A percentile compares a stretch with the other conserved stretches of the same genome.
phyloP scores from a whole-genome alignment of 2,329 filamentous ascomycete species.

The Clarireedia homoeocarpa region DNA sequence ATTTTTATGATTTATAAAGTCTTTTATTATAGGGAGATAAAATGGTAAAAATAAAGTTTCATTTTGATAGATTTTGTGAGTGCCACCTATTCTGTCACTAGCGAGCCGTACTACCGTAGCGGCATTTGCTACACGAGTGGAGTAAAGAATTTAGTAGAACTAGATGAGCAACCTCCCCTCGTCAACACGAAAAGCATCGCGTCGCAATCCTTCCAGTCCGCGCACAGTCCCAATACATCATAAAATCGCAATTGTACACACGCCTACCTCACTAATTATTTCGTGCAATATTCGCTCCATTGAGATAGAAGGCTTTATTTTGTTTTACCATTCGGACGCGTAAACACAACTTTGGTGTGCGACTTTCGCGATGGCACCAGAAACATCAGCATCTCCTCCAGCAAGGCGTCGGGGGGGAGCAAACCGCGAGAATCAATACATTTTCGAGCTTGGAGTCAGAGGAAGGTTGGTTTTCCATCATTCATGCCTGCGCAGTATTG shows the following conservation, averaged over 20 bases:
- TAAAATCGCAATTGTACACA: no score
- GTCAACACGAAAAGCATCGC: not conserved
- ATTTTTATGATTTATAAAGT: no score
- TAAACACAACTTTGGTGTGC: not conserved
- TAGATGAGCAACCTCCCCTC: not conserved
- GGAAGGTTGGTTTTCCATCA: conserved; percentile 36
- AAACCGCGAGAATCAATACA: conserved; percentile 34
- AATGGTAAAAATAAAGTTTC: no score
- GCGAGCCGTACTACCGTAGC: no score
- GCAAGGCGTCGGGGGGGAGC: conserved; percentile 25
- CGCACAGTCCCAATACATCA: not conserved
- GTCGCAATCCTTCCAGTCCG: not conserved
- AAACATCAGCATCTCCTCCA: conserved; percentile 9
- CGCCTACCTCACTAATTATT: no score
- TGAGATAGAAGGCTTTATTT: not conserved
- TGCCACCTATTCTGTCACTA: no score
- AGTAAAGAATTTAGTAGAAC: no score
- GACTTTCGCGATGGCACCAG: conserved; percentile 4
- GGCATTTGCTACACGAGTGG: no score
- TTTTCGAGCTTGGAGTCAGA: conserved; percentile 42
- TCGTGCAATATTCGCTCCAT: no score
- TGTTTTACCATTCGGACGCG: not conserved
- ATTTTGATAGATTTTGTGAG: no score
- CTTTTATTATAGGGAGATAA: no score
- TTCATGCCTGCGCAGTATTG: conserved; percentile 3